Evolutionary conservation across 1,284 basidiomycete genomes (phyloP).

Genomic region (Cryptococcus sp.): DNA sequence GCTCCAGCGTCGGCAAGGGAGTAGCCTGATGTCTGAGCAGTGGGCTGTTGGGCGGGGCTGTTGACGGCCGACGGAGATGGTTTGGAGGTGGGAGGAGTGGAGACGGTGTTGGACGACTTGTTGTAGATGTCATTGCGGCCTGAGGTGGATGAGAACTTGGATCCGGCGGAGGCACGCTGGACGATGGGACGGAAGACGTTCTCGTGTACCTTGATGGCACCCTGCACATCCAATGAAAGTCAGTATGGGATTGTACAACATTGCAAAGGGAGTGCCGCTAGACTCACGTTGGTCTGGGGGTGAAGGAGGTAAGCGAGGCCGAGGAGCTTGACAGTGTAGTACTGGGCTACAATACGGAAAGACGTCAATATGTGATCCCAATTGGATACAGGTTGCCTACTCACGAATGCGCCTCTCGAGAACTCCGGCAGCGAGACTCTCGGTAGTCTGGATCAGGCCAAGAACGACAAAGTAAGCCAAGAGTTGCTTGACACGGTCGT

Average conservation of each 20-base stretch:
- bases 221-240: constrained; percentile 17
- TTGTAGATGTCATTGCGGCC: constrained; percentile 1
- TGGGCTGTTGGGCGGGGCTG: constrained; percentile 6
- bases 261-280: neutral
- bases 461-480: constrained; percentile 46
- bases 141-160: constrained; percentile 2
- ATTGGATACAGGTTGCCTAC: constrained; percentile 3
- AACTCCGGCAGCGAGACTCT: constrained; percentile 38
- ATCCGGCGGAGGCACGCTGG: constrained; percentile 1
- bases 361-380: neutral
- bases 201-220: constrained; percentile 37
- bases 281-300: constrained; percentile 37
- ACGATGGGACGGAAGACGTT: constrained; percentile 25
- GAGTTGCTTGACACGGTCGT: constrained; percentile 34
- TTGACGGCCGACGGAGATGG: constrained; percentile 10
- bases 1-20: neutral
- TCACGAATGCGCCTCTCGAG: constrained; percentile 37
- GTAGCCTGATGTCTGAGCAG: constrained; percentile 5
- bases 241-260: neutral
- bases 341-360: constrained; percentile 35
- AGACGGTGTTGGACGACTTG: neutral
- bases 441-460: constrained; percentile 44
- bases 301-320: constrained; percentile 46
- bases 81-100: constrained; percentile 17
- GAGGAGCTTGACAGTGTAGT: constrained; percentile 45